Evolutionary conservation across 345 rosid genomes (phyloP), one percentile per base, ranked within the genome.

Genomic region (Eucalyptus sideroxylon): DNA sequence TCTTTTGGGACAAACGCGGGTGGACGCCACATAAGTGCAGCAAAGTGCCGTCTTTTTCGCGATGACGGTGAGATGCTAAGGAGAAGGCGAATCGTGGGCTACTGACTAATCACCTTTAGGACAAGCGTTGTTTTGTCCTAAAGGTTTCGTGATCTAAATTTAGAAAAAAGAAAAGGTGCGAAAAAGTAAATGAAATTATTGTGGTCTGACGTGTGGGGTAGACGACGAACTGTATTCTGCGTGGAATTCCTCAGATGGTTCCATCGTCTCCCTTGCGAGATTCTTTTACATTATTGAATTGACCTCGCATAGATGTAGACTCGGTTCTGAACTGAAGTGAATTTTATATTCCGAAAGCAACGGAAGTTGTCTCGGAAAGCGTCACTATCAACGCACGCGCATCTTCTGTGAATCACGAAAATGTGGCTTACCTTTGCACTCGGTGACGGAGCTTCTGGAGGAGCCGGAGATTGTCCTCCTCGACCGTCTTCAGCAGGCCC

Each of bases 401-500:
- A 69, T 69, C 81, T 69, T 34, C 24, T 31, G 40, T 31, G 4
- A 31, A n/a, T 65, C 77, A 10, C 40, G 47, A 53, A 44, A 49
- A 26, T 7, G 27, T 34, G 44, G 65, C 88, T 90, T 89, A 90
- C 95, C 93, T 92, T 88, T 94, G 91, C 34, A 91, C 88, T 55
- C 96, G 88, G 40, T 90, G 88, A 82, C 89, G 93, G 21, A 93
- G 88, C 88, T 93, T 93, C 90, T 85, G 91, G 50, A 94, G 88
- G 40, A 94, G 90, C 44, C 87, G 85, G 55, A 50, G 93, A 85
- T 94, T 91, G 88, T 94, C 96, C 15, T 91, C 92, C 77, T 94
- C 93, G 13, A 94, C 87, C 47, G 86, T 88, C 60, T 89, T 87
- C 27, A 93, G 77, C 27, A 93, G 92, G 87, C 91, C 92, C 26